A percentile compares a stretch with the other conserved stretches of the same genome.
These are phyloP conservation scores for Tetrahymena elliotti DNA, from an alignment of 73 alveolate species.

Conservation along the genomic window DNA sequence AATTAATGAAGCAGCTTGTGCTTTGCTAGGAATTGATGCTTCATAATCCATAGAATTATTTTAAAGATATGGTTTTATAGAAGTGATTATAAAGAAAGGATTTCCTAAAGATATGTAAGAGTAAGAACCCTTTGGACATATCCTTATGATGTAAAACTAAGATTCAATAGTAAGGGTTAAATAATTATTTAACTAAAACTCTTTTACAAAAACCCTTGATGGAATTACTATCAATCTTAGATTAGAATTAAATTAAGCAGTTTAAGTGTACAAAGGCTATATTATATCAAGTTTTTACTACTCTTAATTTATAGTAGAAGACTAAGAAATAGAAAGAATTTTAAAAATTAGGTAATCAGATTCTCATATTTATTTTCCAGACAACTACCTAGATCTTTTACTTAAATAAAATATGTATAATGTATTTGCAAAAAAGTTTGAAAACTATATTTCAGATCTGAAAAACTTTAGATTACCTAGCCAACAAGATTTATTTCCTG, in stretches of 20 bases:
- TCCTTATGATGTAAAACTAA: not conserved
- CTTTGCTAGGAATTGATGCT: not conserved
- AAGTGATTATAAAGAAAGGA: not conserved
- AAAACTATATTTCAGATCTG: not conserved
- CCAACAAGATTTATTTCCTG: not conserved
- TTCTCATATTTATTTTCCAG: not conserved
- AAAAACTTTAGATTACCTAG: not conserved
- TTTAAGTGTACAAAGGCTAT: not conserved
- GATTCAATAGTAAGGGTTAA: not conserved
- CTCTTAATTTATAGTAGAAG: not conserved
- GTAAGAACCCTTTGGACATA: not conserved
- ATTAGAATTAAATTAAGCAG: not conserved
- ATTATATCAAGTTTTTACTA: not conserved
- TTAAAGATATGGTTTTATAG: not conserved
- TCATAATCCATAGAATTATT: not conserved
- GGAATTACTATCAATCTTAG: not conserved
- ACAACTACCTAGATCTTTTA: not conserved
- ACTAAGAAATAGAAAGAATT: not conserved
- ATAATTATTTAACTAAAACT: too few relatives aligned
- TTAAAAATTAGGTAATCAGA: not conserved
- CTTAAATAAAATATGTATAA: not conserved
- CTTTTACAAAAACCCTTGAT: not conserved
- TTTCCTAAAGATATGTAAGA: not conserved
- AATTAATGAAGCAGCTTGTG: not conserved
- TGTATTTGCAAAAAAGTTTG: not conserved